Percentiles rank a stretch among this genome's conserved stretches.
Conservation (phyloP, 257 asterid genomes). For the Ilex aquifolium region DNA sequence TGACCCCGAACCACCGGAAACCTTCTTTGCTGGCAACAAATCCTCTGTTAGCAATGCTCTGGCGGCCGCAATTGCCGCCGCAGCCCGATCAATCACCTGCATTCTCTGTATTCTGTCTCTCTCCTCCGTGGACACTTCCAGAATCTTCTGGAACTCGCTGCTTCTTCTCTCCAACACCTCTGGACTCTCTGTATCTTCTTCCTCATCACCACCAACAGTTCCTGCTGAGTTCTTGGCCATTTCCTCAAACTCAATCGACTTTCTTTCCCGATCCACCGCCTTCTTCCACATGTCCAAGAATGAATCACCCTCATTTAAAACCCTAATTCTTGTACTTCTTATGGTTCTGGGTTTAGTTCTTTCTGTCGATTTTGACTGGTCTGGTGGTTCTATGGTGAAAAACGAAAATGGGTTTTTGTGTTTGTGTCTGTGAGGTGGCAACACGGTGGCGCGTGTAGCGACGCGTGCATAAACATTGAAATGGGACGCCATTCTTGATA, state of each 20-base stretch:
- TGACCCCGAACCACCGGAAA: slow-evolving; percentile 14
- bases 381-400: slow-evolving; percentile 14
- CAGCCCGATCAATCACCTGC: slow-evolving; percentile 97
- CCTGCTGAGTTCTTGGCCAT: slow-evolving; percentile 31
- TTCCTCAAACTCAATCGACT: slow-evolving; percentile 50
- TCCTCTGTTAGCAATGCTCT: slow-evolving; percentile 63
- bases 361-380: slow-evolving; percentile 6
- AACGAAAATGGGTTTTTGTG: slow-evolving; percentile 18
- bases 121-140: slow-evolving; percentile 59
- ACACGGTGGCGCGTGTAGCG: slow-evolving; percentile 48
- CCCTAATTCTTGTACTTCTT: slow-evolving; percentile 35
- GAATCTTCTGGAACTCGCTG: slow-evolving; percentile 64
- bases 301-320: slow-evolving; percentile 44
- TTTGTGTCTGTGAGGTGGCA: slow-evolving; percentile 17
- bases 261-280: slow-evolving; percentile 65
- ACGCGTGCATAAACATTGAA: slow-evolving; percentile 25
- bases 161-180: slow-evolving; percentile 56
- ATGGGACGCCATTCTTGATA: slow-evolving; percentile 51
- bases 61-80: slow-evolving; percentile 94
- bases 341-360: slow-evolving; percentile 9
- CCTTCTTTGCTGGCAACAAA: slow-evolving; percentile 23
- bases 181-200: slow-evolving; percentile 15
- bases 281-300: slow-evolving; percentile 92
- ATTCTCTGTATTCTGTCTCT: slow-evolving; percentile 76
- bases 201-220: slow-evolving; percentile 9